Conservation (phyloP, 495 filamentous ascomycete genomes). For the Neurospora terricola region DNA sequence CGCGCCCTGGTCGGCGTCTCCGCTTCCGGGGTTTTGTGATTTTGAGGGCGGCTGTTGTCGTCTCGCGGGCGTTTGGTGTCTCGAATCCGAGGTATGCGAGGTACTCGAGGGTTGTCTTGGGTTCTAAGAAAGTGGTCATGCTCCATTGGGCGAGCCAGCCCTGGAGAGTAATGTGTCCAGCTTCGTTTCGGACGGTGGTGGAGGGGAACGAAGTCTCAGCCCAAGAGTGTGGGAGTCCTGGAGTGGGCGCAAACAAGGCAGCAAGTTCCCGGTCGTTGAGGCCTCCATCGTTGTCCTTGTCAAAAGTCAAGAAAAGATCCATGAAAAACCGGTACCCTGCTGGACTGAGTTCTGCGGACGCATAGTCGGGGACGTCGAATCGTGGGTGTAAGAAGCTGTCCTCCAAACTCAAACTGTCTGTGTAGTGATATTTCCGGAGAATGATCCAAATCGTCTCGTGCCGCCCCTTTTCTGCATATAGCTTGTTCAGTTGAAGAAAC, state of each 20-base stretch:
- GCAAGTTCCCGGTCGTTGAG: slow-evolving; percentile 74
- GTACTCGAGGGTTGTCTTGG: slow-evolving; percentile 89
- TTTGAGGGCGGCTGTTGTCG: slow-evolving; percentile 74
- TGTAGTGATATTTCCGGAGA: slow-evolving; percentile 90
- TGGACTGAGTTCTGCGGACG: slow-evolving; percentile 89
- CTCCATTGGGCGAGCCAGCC: slow-evolving; percentile 99
- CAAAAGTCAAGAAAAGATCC: slow-evolving; percentile 86
- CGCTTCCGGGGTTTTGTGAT: slow-evolving; percentile 85
- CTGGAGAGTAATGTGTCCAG: slow-evolving; percentile 89
- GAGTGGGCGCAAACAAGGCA: slow-evolving; percentile 86
- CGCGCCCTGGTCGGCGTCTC: slow-evolving; percentile 65
- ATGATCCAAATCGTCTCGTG: slow-evolving; percentile 98
- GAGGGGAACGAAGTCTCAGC: slow-evolving; percentile 78
- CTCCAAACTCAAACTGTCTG: slow-evolving; percentile 81
- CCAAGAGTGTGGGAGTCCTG: slow-evolving; percentile 80
- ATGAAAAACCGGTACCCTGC: slow-evolving; percentile 96
- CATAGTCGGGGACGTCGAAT: slow-evolving; percentile 84
- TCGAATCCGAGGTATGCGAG: slow-evolving; percentile 93
- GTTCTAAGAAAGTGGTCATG: slow-evolving; percentile 96
- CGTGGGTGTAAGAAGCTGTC: slow-evolving; percentile 87
- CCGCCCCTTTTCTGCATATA: slow-evolving; percentile 94
- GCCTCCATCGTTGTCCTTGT: slow-evolving; percentile 95
- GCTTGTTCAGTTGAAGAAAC: slow-evolving; percentile 83
- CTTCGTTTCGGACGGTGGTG: slow-evolving; percentile 89
- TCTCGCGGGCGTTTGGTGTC: slow-evolving; percentile 48